Conservation (phyloP, 108 stramenopile genomes). For the Nannochloropsis granulata region DNA sequence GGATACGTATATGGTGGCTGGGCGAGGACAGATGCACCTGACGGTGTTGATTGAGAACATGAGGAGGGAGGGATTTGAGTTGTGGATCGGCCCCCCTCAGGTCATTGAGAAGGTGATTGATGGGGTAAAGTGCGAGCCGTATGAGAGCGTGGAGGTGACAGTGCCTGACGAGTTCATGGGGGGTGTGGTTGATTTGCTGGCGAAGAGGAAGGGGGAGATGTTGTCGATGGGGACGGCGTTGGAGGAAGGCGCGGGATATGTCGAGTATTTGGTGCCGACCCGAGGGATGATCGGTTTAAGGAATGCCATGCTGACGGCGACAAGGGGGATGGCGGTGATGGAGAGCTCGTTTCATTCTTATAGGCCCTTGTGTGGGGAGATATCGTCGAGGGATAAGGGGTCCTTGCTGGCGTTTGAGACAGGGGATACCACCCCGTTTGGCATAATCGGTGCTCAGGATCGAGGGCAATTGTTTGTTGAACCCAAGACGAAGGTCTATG, state of each 20-base stretch:
- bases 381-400: conserved; percentile 79
- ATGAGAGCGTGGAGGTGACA: conserved; percentile 71
- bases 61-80: conserved; percentile 98
- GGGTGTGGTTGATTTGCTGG: conserved; percentile 76
- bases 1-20: conserved; percentile 84
- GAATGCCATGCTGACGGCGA: conserved; percentile 62
- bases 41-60: conserved; percentile 96
- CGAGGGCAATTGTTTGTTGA: conserved; percentile 84
- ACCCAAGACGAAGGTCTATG: conserved; percentile 20
- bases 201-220: conserved; percentile 83
- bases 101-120: conserved; percentile 80
- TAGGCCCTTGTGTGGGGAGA: conserved; percentile 61
- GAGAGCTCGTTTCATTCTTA: conserved; percentile 89
- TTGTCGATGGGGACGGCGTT: conserved; percentile 45
- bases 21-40: conserved; percentile 94
- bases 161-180: conserved; percentile 86
- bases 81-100: conserved; percentile 88
- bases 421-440: conserved; percentile 71
- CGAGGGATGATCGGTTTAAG: conserved; percentile 92
- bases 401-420: conserved; percentile 82
- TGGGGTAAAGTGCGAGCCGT: conserved; percentile 75
- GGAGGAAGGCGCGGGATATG: conserved; percentile 60
- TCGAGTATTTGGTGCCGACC: conserved; percentile 92
- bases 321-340: conserved; percentile 86
- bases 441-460: conserved; percentile 78